These are phyloP conservation scores for Vanderwaltozyma polyspora DNA, from an alignment of 805 yeast species.

Conservation along the genomic window DNA sequence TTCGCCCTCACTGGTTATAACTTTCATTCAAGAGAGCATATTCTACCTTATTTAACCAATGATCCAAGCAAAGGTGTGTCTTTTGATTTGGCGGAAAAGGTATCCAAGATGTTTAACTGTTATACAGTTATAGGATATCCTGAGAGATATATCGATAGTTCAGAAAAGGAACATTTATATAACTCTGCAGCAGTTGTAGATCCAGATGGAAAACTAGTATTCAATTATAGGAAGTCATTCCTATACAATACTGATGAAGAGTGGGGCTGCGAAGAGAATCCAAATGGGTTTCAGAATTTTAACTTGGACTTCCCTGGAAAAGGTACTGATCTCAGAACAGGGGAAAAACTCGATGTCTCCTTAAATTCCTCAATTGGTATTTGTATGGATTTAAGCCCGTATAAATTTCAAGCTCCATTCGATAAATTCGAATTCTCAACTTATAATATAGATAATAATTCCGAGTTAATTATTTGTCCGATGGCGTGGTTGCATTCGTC, in stretches of 20 bases:
- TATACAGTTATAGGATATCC: slow-evolving; percentile 79
- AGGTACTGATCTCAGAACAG: slow-evolving; percentile 1
- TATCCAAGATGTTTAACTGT: slow-evolving; percentile 42
- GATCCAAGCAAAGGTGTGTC: slow-evolving; percentile 35
- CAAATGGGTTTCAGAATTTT: slow-evolving; percentile 45
- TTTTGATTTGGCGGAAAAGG: slow-evolving; percentile 43
- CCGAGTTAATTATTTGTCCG: slow-evolving; percentile 57
- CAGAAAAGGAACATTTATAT: slow-evolving; percentile 30
- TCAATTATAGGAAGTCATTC: slow-evolving; percentile 66
- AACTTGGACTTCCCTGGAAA: slow-evolving; percentile 28
- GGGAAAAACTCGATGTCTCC: slow-evolving; percentile 10
- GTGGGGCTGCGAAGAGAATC: slow-evolving; percentile 72
- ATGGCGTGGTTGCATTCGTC: slow-evolving; percentile 72
- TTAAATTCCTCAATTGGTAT: slow-evolving; percentile 59
- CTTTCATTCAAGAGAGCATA: slow-evolving; percentile 37
- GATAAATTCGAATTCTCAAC: slow-evolving; percentile 58
- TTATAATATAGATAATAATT: slow-evolving; percentile 36
- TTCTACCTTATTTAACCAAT: slow-evolving; percentile 44
- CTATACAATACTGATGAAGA: slow-evolving; percentile 66
- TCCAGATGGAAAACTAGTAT: slow-evolving; percentile 45
- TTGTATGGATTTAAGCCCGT: slow-evolving; percentile 91
- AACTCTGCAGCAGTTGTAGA: slow-evolving; percentile 63
- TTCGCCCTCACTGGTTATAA: slow-evolving; percentile 78
- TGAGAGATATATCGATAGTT: slow-evolving; percentile 30
- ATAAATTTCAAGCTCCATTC: slow-evolving; percentile 73